Conservation (phyloP, 1,139 yeast species). For the Saccharomyces hybrid region DNA sequence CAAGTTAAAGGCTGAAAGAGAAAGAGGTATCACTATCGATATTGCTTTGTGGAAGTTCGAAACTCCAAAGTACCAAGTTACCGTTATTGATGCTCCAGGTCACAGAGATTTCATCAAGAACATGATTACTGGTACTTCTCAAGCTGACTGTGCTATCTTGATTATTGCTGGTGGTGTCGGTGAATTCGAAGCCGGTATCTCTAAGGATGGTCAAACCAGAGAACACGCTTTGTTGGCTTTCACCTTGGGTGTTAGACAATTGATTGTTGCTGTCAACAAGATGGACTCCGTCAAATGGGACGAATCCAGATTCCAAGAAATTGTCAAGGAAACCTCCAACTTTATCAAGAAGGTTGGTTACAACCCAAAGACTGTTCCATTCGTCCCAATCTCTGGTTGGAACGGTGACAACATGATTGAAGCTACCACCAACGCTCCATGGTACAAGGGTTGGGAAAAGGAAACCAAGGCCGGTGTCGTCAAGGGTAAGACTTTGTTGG, state of each 20-base stretch:
- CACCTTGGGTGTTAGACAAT: slow-evolving; percentile 94
- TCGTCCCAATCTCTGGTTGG: slow-evolving; percentile 94
- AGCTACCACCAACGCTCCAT: slow-evolving; percentile 75
- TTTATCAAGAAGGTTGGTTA: slow-evolving; percentile 90
- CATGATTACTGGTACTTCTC: slow-evolving; percentile 90
- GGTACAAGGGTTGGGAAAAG: slow-evolving; percentile 92
- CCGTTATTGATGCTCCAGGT: slow-evolving; percentile 93
- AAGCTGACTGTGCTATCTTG: slow-evolving; percentile 94
- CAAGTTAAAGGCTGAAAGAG: slow-evolving; percentile 93
- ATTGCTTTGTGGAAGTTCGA: slow-evolving; percentile 94
- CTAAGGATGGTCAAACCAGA: slow-evolving; percentile 98
- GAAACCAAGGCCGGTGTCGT: slow-evolving; percentile 73
- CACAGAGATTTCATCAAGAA: slow-evolving; percentile 96
- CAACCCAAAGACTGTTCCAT: slow-evolving; percentile 88
- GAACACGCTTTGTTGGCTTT: slow-evolving; percentile 97
- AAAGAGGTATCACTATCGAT: slow-evolving; percentile 95
- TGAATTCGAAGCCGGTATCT: slow-evolving; percentile 98
- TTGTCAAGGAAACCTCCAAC: slow-evolving; percentile 75
- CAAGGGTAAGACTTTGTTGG: slow-evolving; percentile 81
- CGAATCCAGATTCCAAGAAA: slow-evolving; percentile 73
- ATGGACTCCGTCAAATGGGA: slow-evolving; percentile 89
- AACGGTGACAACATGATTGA: slow-evolving; percentile 93
- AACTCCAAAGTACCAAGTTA: slow-evolving; percentile 88
- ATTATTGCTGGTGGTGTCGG: slow-evolving; percentile 98
- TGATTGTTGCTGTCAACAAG: slow-evolving; percentile 89